Evolutionary conservation across 2,329 filamentous ascomycete genomes (phyloP).

Genomic region (Aspergillus tubingensis): DNA sequence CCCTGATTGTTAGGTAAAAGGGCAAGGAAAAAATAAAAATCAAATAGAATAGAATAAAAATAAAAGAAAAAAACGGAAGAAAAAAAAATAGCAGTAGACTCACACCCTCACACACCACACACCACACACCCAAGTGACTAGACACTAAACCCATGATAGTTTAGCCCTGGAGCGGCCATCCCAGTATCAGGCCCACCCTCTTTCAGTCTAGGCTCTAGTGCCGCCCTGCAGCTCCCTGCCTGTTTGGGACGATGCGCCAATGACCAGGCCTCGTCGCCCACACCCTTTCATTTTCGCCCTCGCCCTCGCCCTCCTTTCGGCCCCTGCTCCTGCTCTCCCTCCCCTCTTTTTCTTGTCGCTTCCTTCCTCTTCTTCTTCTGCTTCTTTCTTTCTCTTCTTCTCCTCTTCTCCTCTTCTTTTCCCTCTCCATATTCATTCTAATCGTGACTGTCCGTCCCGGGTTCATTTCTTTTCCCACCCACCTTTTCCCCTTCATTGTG

Average conservation of each 20-base stretch:
- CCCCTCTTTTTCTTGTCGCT: constrained; percentile 30
- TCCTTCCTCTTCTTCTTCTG: constrained; percentile 29
- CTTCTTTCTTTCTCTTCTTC: constrained; percentile 28
- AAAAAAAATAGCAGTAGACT: not conserved
- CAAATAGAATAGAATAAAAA: not conserved
- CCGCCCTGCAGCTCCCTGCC: constrained; percentile 30
- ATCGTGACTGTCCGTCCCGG: constrained; percentile 23
- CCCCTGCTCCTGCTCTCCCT: constrained; percentile 22
- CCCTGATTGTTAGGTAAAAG: constrained; percentile 4
- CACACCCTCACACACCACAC: not conserved
- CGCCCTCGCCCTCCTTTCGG: constrained; percentile 8
- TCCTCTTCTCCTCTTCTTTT: constrained; percentile 20
- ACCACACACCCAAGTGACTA: not conserved
- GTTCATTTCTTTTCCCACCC: constrained; percentile 21
- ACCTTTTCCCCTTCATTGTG: constrained; percentile 33
- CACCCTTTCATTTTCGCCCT: constrained; percentile 19
- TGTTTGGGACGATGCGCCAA: constrained; percentile 17
- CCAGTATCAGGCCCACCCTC: constrained; percentile 7
- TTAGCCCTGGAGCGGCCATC: not conserved
- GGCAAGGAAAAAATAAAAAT: not conserved
- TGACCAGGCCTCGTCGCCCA: constrained; percentile 12
- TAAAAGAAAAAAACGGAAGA: not conserved
- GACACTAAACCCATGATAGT: not conserved
- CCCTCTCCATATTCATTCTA: constrained; percentile 24
- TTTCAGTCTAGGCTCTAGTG: constrained; percentile 18